phyloP scores from a whole-genome alignment of 78 protist species.

The Thecamonas trahens region DNA sequence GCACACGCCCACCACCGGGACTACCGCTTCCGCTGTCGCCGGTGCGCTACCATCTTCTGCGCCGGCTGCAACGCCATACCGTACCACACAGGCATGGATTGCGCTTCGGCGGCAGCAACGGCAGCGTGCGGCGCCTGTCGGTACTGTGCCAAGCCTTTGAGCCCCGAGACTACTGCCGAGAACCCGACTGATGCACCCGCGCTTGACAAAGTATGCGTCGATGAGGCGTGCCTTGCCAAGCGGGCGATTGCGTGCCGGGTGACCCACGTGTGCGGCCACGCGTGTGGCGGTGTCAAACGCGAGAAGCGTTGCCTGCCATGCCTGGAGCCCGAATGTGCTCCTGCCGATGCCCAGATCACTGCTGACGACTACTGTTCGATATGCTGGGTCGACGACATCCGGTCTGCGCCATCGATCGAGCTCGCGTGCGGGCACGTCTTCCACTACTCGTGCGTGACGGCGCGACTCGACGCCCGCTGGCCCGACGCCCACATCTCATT shows the following conservation, averaged over 20 bases:
- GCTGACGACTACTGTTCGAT: constrained; percentile 19
- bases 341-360: neutral
- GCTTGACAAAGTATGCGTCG: neutral
- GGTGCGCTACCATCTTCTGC: constrained; percentile 13
- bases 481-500: constrained; percentile 22
- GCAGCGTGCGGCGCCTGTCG: neutral
- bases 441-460: constrained; percentile 8
- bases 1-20: neutral
- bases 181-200: neutral
- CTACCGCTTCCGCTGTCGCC: constrained; percentile 1
- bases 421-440: constrained; percentile 22
- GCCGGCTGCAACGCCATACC: neutral
- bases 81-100: constrained; percentile 12
- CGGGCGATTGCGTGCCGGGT: neutral
- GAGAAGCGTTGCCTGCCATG: constrained; percentile 9
- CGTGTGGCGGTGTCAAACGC: constrained; percentile 2
- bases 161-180: neutral
- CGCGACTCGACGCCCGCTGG: constrained; percentile 1
- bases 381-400: constrained; percentile 23
- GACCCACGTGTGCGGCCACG: constrained; percentile 11
- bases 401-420: constrained; percentile 2
- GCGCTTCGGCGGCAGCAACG: neutral
- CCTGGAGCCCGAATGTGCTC: constrained; percentile 2
- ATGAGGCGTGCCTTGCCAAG: neutral
- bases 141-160: neutral